A percentile compares a stretch with the other conserved stretches of the same genome.
Conservation (phyloP, 83 land plant genomes). For the Picea mariana region DNA sequence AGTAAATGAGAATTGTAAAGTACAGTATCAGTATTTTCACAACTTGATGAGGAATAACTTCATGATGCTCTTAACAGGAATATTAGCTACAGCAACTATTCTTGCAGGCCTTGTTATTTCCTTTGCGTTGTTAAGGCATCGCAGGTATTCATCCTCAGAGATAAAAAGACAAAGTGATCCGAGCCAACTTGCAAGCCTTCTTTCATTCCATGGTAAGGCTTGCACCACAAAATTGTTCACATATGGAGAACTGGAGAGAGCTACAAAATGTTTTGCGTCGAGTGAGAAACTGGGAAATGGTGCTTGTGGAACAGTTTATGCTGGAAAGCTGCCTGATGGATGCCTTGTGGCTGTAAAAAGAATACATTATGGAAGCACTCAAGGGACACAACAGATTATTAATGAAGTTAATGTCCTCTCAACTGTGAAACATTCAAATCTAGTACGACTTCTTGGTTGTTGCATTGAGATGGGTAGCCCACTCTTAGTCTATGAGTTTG, state of each 20-base stretch:
- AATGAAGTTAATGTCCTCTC: slow-evolving; percentile 41
- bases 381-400: slow-evolving; percentile 25
- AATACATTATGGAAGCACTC: slow-evolving; percentile 25
- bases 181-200: slow-evolving; percentile 11
- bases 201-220: slow-evolving; percentile 12
- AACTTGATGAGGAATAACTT: neutral
- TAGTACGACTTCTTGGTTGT: slow-evolving; percentile 38
- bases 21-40: neutral
- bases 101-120: slow-evolving; percentile 20
- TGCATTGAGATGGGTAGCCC: slow-evolving; percentile 26
- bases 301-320: slow-evolving; percentile 38
- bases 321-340: slow-evolving; percentile 31
- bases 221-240: slow-evolving; percentile 27
- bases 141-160: neutral
- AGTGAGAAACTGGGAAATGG: slow-evolving; percentile 29
- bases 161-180: neutral
- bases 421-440: slow-evolving; percentile 28
- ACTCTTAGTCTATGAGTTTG: slow-evolving; percentile 37
- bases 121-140: slow-evolving; percentile 18
- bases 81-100: slow-evolving; percentile 17
- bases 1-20: slow-evolving; percentile 3
- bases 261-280: slow-evolving; percentile 31
- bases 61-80: slow-evolving; percentile 12
- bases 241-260: slow-evolving; percentile 31
- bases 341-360: slow-evolving; percentile 35